A percentile compares a stretch with the other conserved stretches of the same genome.
These are phyloP conservation scores for Rosa persica DNA, from an alignment of 306 rosid species.

Conservation along the genomic window DNA sequence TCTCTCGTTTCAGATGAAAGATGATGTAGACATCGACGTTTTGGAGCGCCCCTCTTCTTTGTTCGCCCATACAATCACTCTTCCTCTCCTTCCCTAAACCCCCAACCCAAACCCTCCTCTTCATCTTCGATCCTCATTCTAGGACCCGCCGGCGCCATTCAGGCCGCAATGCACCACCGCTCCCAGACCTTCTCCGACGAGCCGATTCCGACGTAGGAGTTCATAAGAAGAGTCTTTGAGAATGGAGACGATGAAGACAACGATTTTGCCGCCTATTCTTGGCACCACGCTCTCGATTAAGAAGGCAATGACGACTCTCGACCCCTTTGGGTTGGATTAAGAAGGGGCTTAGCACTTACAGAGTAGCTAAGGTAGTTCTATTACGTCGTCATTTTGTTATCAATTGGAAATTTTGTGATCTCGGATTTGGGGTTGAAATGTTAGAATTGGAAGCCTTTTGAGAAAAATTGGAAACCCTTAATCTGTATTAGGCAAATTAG, in stretches of 20 bases:
- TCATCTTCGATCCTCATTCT: constrained; percentile 45
- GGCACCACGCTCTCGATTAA: constrained; percentile 59
- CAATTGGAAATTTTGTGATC: background rate
- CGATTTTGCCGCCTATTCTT: constrained; percentile 43
- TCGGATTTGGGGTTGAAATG: background rate
- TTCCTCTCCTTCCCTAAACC: constrained; percentile 18
- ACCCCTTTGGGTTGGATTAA: constrained; percentile 52
- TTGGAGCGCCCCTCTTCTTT: constrained; percentile 40
- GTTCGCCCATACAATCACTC: constrained; percentile 51
- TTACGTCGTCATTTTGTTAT: background rate
- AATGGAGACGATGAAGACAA: constrained; percentile 36
- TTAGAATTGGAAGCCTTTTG: background rate
- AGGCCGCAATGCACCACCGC: constrained; percentile 63
- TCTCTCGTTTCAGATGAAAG: too few relatives aligned
- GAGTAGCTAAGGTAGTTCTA: constrained; percentile 39
- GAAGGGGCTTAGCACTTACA: constrained; percentile 32
- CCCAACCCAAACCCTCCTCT: constrained; percentile 7
- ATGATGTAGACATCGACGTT: constrained; percentile 64
- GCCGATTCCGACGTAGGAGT: constrained; percentile 66
- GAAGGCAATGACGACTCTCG: constrained; percentile 24
- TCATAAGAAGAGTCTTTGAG: constrained; percentile 46
- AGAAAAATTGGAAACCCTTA: background rate
- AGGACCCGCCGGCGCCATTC: constrained; percentile 81
- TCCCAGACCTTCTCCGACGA: constrained; percentile 26
- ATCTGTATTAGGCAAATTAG: background rate